Evolutionary conservation across 257 asterid species (phyloP), one percentile per base, ranked within the genome.

Genomic region (Knoxia roxburghii): DNA sequence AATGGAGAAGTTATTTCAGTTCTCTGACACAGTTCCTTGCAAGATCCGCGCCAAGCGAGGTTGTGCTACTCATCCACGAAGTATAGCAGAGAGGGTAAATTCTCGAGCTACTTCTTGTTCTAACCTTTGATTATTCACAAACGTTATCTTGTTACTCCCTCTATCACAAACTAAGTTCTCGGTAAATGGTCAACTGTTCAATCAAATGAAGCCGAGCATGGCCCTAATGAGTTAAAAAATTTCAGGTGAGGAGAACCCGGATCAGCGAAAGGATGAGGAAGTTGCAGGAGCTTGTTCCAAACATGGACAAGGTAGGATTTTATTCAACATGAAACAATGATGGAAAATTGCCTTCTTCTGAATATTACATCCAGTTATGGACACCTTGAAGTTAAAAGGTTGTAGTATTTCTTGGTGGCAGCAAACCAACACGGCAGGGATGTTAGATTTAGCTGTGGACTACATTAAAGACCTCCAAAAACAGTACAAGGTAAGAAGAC

Each of bases 381-480:
- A 62, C 53, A n/a, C 46, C 62, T 51, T 69, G 52, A 54, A 40
- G 52, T 59, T 21, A 12, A 32, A 18, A 53, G 48, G 10, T 32
- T 58, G 30, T 21, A 21, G 26, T 35, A 23, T 27, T 4, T 14
- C 21, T 46, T 57, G 58, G 59, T 74, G 75, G 81, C 90, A 91
- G 98, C 98, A 87, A 89, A 91, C 96, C 49, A 89, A 83, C 86
- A 91, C 98, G 14, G 81, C 96, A 18, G 96, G 86, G 84, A 91
- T 91, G 98, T 73, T 91, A 75, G 98, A 91, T 81, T 83, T 91
- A 73, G 96, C 96, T 67, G 95, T 91, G 0, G 96, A 89, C 11
- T 91, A 91, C 84, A 87, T 91, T 61, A 91, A 91, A 76, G 80
- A 65, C 70, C 96, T 91, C 46, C 98, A 89, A 72, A 76, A 75